These are phyloP conservation scores for Talaromyces ruber DNA, from an alignment of 495 filamentous ascomycete genomes.

Conservation along the genomic window DNA sequence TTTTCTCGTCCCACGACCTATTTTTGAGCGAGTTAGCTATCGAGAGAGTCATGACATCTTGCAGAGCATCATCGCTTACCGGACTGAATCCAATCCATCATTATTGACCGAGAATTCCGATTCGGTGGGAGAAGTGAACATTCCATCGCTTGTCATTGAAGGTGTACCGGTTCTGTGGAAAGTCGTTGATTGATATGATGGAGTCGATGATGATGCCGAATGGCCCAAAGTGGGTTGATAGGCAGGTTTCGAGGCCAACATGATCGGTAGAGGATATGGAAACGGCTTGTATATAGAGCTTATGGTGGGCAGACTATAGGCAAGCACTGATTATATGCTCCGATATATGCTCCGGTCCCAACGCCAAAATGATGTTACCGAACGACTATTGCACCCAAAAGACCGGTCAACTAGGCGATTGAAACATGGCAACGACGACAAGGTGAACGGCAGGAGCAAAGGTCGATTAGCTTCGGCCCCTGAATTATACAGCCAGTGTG, in stretches of 20 bases:
- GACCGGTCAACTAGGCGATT: not conserved
- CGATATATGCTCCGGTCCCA: not conserved
- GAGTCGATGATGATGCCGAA: conserved; percentile 44
- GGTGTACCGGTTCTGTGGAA: not conserved
- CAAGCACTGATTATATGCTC: not conserved
- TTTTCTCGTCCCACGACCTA: conserved; percentile 83
- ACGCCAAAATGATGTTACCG: not conserved
- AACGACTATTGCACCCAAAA: not conserved
- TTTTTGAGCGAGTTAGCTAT: not conserved
- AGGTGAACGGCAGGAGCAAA: not conserved
- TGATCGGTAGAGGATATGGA: conserved; percentile 35
- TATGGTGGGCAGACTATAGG: not conserved
- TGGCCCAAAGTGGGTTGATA: conserved; percentile 58
- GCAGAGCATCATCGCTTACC: conserved; percentile 26
- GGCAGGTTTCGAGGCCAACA: conserved; percentile 78
- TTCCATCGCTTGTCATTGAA: conserved; percentile 22
- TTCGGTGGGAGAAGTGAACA: conserved; percentile 81
- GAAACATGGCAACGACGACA: not conserved
- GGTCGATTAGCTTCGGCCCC: not conserved
- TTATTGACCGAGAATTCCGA: conserved; percentile 85
- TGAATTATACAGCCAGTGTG: not conserved
- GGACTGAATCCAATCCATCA: conserved; percentile 49
- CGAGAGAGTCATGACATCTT: not conserved
- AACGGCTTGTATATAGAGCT: not conserved
- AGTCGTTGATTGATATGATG: conserved; percentile 9